Evolutionary conservation across 129 eudicot genomes (phyloP).

Genomic region (Centrapalus pauciflorus): DNA sequence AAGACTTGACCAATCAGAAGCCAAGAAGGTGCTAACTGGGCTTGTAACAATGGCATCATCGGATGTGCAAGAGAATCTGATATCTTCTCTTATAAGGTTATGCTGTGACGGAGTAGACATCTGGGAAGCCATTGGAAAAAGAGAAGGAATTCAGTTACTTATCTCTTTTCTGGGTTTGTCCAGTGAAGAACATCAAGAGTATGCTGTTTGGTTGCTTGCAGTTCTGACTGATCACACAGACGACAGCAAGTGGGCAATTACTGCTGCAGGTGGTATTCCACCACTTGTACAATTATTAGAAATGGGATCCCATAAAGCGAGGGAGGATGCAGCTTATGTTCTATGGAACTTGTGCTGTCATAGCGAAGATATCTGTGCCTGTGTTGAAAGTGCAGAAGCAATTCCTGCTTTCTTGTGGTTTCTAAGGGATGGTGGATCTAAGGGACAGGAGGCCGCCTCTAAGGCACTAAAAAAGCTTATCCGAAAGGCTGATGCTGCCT

Average conservation of each 20-base stretch:
- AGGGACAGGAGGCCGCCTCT: slow-evolving; percentile 70
- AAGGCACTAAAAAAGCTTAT: slow-evolving; percentile 60
- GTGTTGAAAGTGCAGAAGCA: slow-evolving; percentile 78
- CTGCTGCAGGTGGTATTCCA: slow-evolving; percentile 90
- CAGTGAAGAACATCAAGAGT: slow-evolving; percentile 76
- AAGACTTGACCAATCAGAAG: slow-evolving; percentile 48
- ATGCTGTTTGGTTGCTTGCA: slow-evolving; percentile 59
- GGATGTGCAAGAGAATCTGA: slow-evolving; percentile 57
- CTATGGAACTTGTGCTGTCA: slow-evolving; percentile 68
- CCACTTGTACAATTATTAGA: slow-evolving; percentile 70
- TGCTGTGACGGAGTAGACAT: slow-evolving; percentile 52
- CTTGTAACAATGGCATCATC: slow-evolving; percentile 59
- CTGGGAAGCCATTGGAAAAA: slow-evolving; percentile 74
- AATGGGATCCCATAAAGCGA: slow-evolving; percentile 63
- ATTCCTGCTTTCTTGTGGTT: slow-evolving; percentile 73
- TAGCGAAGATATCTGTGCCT: slow-evolving; percentile 66
- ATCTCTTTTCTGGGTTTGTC: slow-evolving; percentile 70
- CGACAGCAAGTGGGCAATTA: slow-evolving; percentile 91
- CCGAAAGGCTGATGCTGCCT: slow-evolving; percentile 41
- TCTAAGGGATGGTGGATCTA: slow-evolving; percentile 53
- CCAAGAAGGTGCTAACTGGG: slow-evolving; percentile 55
- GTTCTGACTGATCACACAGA: slow-evolving; percentile 60
- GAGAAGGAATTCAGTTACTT: slow-evolving; percentile 79
- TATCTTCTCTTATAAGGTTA: slow-evolving; percentile 49
- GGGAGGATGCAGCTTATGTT: slow-evolving; percentile 61